Conservation (phyloP, 2,329 filamentous ascomycete species). For the Phymatotrichopsis omnivora region DNA sequence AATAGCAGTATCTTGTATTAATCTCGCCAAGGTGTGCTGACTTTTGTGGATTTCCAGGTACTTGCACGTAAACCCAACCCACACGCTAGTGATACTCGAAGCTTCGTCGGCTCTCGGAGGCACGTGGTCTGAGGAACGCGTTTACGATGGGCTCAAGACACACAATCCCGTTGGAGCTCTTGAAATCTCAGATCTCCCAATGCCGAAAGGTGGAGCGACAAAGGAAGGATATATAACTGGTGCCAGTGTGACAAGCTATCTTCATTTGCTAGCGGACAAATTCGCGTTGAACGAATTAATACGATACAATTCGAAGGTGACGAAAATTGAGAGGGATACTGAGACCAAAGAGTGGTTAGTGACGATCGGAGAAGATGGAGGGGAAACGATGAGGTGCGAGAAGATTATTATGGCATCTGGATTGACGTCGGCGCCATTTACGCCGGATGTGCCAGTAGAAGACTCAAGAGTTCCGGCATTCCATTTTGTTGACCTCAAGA, state of each 20-base stretch:
- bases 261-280: constrained; percentile 39
- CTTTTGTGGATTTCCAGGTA: constrained; percentile 9
- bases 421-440: constrained; percentile 42
- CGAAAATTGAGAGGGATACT: constrained; percentile 38
- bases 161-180: constrained; percentile 67
- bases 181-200: constrained; percentile 67
- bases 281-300: constrained; percentile 39
- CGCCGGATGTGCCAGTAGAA: constrained; percentile 42
- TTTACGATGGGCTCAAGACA: constrained; percentile 59
- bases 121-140: constrained; percentile 56
- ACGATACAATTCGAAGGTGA: constrained; percentile 39
- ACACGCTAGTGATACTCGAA: constrained; percentile 50
- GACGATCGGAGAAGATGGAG: constrained; percentile 38
- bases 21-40: background rate
- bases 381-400: constrained; percentile 28
- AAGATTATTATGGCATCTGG: constrained; percentile 48
- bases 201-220: constrained; percentile 43
- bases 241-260: constrained; percentile 41
- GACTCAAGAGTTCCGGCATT: constrained; percentile 44
- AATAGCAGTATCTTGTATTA: too few species aligned
- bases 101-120: constrained; percentile 51
- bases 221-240: constrained; percentile 43
- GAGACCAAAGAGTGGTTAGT: constrained; percentile 34
- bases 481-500: constrained; percentile 42
- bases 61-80: constrained; percentile 48